Evolutionary conservation across 2,329 filamentous ascomycete species (phyloP).

Genomic region (Endocalyx cinctus): DNA sequence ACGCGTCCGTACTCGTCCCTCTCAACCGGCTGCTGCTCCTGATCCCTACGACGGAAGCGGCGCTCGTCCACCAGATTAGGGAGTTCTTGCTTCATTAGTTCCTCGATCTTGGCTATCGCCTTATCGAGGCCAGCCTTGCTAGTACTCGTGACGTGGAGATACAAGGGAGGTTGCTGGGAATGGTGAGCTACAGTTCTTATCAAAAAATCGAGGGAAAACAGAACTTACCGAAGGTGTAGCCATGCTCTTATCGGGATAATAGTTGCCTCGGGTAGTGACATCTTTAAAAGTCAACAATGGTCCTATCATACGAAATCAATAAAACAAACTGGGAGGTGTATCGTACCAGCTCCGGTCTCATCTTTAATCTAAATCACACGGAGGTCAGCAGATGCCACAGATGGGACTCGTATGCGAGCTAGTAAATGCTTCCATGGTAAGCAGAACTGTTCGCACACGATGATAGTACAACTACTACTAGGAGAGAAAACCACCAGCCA

Average conservation of each 20-base stretch:
- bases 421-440: conserved; percentile 64
- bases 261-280: conserved; percentile 96
- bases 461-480: conserved; percentile 31
- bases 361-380: conserved; percentile 98
- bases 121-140: conserved; percentile 86
- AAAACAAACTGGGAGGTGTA: conserved; percentile 47
- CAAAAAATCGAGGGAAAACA: not conserved
- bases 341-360: conserved; percentile 99
- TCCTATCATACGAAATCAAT: conserved; percentile 43
- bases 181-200: conserved; percentile 8
- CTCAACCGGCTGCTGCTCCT: conserved; percentile 76
- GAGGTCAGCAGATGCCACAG: conserved; percentile 93
- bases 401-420: conserved; percentile 59
- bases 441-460: conserved; percentile 60
- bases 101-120: conserved; percentile 83
- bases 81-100: conserved; percentile 92
- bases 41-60: conserved; percentile 79
- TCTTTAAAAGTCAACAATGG: conserved; percentile 69
- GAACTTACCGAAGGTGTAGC: conserved; percentile 82
- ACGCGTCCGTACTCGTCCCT: conserved; percentile 88
- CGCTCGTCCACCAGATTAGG: conserved; percentile 94
- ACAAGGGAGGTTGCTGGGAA: conserved; percentile 79
- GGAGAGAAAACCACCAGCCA: conserved; percentile 29
- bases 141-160: conserved; percentile 92
- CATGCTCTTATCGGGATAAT: conserved; percentile 97